phyloP scores from a whole-genome alignment of 176 grass and related monocot species.

The Paspalum vaginatum region DNA sequence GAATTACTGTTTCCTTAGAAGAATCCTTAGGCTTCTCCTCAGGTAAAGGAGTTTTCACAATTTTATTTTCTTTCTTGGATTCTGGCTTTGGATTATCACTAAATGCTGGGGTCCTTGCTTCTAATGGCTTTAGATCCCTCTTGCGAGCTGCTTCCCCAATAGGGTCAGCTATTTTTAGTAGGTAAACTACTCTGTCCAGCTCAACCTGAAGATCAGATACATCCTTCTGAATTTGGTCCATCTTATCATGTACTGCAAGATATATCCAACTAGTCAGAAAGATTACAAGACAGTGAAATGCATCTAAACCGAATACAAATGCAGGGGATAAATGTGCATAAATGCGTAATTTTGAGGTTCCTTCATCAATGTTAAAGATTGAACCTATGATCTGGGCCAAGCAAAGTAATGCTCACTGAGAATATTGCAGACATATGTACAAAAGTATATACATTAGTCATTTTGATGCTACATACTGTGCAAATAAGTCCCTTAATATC shows the following conservation, averaged over 20 bases:
- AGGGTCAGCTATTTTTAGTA: constrained; percentile 96
- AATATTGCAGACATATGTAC: not conserved
- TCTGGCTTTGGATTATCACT: constrained; percentile 39
- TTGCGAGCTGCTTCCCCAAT: constrained; percentile 81
- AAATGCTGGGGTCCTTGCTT: constrained; percentile 35
- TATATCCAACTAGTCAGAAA: constrained; percentile 31
- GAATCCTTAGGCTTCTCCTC: constrained; percentile 43
- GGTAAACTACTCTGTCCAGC: constrained; percentile 76
- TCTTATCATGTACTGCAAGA: constrained; percentile 71
- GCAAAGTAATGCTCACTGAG: not conserved
- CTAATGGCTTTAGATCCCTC: constrained; percentile 63
- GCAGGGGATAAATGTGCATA: not conserved
- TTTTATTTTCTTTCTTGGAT: constrained; percentile 45
- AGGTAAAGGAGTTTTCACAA: constrained; percentile 9
- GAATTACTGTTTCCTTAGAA: constrained; percentile 32
- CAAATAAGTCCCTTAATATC: not conserved
- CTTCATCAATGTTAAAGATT: constrained; percentile 24
- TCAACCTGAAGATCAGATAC: constrained; percentile 72
- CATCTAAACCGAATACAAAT: constrained; percentile 22
- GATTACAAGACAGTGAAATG: constrained; percentile 8
- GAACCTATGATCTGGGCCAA: not conserved
- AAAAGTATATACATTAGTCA: not conserved
- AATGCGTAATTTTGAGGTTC: constrained; percentile 5
- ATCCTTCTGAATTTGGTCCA: constrained; percentile 73
- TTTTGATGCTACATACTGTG: not conserved